Evolutionary conservation across 2,329 filamentous ascomycete species (phyloP).

Genomic region (Paramyrothecium sp.): DNA sequence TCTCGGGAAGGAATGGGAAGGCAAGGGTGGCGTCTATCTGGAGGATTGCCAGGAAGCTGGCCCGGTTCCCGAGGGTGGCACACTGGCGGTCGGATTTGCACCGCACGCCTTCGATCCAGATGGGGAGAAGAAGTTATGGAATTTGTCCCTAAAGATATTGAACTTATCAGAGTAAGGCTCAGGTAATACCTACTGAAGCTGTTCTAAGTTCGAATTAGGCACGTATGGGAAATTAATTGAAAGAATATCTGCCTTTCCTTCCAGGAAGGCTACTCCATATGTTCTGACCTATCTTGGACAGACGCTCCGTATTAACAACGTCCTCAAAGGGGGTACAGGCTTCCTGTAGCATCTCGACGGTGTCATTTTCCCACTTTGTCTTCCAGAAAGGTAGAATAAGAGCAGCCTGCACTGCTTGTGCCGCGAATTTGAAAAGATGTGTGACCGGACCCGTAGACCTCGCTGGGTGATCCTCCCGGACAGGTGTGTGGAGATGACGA

Average conservation of each 20-base stretch:
- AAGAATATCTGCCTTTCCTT: too few relatives aligned
- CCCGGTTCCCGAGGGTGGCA: neutral
- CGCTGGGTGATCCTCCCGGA: too few relatives aligned
- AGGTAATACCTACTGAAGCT: too few relatives aligned
- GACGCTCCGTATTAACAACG: neutral
- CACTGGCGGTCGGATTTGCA: neutral
- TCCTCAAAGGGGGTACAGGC: neutral
- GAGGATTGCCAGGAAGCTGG: slow-evolving; percentile 1
- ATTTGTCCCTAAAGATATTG: neutral
- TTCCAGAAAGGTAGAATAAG: neutral
- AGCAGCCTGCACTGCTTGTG: too few relatives aligned
- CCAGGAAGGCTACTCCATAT: too few relatives aligned
- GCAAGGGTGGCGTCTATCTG: slow-evolving; percentile 1
- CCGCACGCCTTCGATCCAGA: neutral
- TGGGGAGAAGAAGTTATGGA: neutral
- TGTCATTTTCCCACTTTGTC: neutral
- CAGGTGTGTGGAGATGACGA: too few relatives aligned
- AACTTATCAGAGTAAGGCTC: neutral
- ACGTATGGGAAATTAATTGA: too few relatives aligned
- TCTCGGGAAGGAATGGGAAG: neutral
- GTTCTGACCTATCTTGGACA: neutral
- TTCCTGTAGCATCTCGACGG: neutral
- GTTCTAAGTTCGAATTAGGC: too few relatives aligned
- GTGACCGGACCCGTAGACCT: too few relatives aligned
- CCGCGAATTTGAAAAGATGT: too few relatives aligned